These are phyloP conservation scores for Botrytis porri DNA, from an alignment of 2,329 filamentous ascomycete genomes.

Conservation along the genomic window DNA sequence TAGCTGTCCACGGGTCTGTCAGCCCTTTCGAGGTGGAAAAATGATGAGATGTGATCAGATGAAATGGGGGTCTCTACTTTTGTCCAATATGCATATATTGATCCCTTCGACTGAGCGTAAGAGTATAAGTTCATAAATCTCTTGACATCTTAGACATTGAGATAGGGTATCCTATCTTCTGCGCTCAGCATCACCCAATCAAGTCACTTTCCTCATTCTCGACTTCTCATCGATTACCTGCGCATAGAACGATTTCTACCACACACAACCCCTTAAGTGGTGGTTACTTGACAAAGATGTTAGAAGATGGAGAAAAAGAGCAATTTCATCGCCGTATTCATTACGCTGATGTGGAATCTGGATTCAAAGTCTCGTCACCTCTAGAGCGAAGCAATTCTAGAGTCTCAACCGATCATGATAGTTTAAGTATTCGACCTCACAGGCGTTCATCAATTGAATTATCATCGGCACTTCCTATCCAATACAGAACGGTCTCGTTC, in stretches of 20 bases:
- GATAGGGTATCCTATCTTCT: not conserved
- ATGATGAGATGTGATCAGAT: not conserved
- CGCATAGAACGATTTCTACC: not conserved
- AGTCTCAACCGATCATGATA: not conserved
- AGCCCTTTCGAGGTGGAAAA: not conserved
- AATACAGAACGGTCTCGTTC: conserved; percentile 54
- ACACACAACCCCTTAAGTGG: not conserved
- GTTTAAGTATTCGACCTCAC: not conserved
- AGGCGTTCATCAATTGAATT: conserved; percentile 38
- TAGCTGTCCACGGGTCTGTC: not conserved
- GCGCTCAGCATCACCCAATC: not conserved
- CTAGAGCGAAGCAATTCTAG: not conserved
- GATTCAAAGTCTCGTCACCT: not conserved
- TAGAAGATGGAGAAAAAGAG: not conserved
- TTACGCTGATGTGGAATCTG: not conserved
- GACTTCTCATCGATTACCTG: not conserved
- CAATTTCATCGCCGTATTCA: not conserved
- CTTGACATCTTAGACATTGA: not conserved
- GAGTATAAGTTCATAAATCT: not conserved
- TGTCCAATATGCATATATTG: not conserved
- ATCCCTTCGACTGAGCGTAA: not conserved
- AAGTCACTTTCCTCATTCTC: not conserved
- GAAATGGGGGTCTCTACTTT: too few species aligned
- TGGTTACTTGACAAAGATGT: not conserved
- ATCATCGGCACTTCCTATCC: conserved; percentile 45